Evolutionary conservation across 2,329 filamentous ascomycete genomes (phyloP), one percentile per base, ranked within the genome.

Genomic region (Periconia sp.): DNA sequence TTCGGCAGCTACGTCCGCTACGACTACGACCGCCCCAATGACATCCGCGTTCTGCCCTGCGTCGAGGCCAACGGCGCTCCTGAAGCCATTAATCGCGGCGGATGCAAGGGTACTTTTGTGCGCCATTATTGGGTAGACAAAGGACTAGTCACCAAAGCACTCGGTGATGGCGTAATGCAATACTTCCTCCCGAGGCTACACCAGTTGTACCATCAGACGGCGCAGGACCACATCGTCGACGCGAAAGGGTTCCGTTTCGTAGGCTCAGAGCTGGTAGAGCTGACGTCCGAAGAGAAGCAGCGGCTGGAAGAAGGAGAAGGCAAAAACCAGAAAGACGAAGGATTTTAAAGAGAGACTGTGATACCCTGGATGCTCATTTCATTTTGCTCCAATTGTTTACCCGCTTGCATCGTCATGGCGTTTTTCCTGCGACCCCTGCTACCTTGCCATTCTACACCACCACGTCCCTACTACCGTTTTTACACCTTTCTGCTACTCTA

Each of bases 91-190:
- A 54, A 59, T 30, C 57, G 64, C 9, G 62, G 64, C 16, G 62
- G 62, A 8, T 71, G 68, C 53, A 66, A 66, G 31, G 68, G 68
- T 41, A 60, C 64, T 10, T 70, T 69, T 41, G 65, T 71, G 19
- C 59, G 66, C n/a, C 68, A 71, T 39, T 69, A 64, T 45, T 70
- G 66, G 67, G 59, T 70, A 8, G 57, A 68, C 47, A 70, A 70
- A 45, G 56, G 56, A 1, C 46, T 67, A 11, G 61, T 68, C 2
- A 48, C 57, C 1, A 62, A 62, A 48, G 62, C 58, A 23, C 54
- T 69, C 11, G 59, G 59, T 10, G 63, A 69, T 23, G 53, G 52
- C 5, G 60, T 70, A 18, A 69, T 70, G 67, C 66, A 69, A 41
- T 67, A 67, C 38, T 66, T 69, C 37, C 31, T 69, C 11, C 66